Conservation (phyloP, 345 rosid genomes). For the Eucalyptus pauciflora region DNA sequence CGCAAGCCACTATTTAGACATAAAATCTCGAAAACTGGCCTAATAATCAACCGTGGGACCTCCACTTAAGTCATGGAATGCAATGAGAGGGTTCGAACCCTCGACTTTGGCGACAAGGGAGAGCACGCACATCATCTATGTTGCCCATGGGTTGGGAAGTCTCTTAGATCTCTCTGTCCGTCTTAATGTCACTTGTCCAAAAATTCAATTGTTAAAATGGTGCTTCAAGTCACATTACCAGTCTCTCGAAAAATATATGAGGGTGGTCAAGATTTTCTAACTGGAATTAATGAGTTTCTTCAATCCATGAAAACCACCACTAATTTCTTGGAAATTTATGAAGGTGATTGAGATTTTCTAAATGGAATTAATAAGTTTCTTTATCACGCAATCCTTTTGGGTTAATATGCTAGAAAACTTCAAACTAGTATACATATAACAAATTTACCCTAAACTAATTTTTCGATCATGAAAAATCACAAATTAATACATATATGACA, state of each 20-base stretch:
- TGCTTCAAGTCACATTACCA: neutral
- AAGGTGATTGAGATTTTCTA: neutral
- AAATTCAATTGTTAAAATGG: neutral
- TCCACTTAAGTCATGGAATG: no score
- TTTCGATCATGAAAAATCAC: fast-evolving
- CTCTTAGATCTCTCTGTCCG: neutral
- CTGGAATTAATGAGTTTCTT: neutral
- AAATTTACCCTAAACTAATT: no score
- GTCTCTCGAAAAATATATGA: neutral
- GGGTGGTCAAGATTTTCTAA: neutral
- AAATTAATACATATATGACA: fast-evolving
- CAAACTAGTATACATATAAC: fast-evolving
- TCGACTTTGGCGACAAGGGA: no score
- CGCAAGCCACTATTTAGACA: no score
- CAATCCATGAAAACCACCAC: no score
- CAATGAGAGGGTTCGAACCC: no score
- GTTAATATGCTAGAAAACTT: fast-evolving
- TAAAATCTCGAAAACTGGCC: no score
- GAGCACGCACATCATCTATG: no score
- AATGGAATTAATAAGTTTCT: neutral
- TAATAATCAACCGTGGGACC: no score
- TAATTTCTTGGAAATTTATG: neutral
- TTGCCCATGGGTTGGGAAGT: neutral
- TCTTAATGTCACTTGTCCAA: neutral
- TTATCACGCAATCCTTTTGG: neutral